Evolutionary conservation across 345 rosid species (phyloP), one percentile per base, ranked within the genome.

Genomic region (Dipteronia sinensis): DNA sequence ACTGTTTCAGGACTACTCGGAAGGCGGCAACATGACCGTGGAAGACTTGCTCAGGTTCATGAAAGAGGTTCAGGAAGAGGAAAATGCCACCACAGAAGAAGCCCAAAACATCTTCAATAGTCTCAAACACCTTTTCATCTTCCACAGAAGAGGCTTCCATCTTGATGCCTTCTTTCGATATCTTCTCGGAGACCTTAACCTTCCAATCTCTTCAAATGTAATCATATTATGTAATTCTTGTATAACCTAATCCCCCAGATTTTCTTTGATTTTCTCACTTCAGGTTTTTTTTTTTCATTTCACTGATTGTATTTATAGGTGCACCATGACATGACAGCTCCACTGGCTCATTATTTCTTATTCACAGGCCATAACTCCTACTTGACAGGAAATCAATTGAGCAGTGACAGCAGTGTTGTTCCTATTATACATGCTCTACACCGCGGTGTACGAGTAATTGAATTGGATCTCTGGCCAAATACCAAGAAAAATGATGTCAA

Each of bases 361-460:
- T 93, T 74, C 88, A 91, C 98, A 20, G 96, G 98, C 74, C 97
- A 95, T 78, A 95, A 95, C 86, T 90, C 98, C 29, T 93, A 90
- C 86, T 84, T 93, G 74, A 95, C 97, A 17, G 95, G 98, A 67
- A 91, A 95, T 77, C 93, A 93, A 76, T 47, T 95, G 10, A 86
- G 84, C 72, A 95, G 98, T 40, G 51, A 80, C 16, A 84, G 98
- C 83, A 89, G 94, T 76, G 76, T 42, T 0, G 84, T 80, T 46
- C 97, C 98, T 1, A 95, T 95, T 38, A 82, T 67, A 49, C 78
- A 78, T 59, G 93, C 98, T 81, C 79, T 95, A 22, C 20, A 25
- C 62, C 80, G 49, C 64, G 93, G 97, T 51, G 97, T 95, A 8
- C 86, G 97, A 82, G 95, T 90, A 1, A 93, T 95, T 67, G 98